Evolutionary conservation across 345 rosid species (phyloP).

Genomic region (Cardamine chenopodiifolia): DNA sequence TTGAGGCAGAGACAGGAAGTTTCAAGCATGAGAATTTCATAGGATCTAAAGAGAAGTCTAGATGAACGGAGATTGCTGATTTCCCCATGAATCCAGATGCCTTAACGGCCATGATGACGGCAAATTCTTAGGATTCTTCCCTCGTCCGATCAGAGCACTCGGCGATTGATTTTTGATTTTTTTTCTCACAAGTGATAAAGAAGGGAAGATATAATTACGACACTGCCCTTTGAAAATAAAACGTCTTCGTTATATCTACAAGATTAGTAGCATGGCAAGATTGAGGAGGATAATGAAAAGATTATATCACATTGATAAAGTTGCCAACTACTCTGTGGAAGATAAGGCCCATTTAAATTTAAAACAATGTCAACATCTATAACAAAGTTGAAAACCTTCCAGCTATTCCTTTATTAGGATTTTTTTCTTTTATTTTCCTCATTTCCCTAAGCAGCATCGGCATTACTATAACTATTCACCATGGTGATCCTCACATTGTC

Average conservation of each 20-base stretch:
- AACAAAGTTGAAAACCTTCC: too few relatives aligned
- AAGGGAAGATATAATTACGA: conserved; percentile 7
- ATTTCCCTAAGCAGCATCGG: background rate
- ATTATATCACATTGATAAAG: too few relatives aligned
- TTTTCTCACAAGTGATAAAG: conserved; percentile 12
- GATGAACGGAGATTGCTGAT: conserved; percentile 30
- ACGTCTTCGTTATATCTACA: conserved; percentile 26
- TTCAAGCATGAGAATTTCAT: conserved; percentile 43
- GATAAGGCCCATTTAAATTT: too few relatives aligned
- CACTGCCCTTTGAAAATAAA: background rate
- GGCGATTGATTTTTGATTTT: background rate
- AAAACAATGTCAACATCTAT: too few relatives aligned
- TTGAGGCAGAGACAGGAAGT: conserved; percentile 25
- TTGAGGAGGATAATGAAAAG: too few relatives aligned
- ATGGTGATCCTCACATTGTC: background rate
- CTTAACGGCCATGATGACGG: conserved; percentile 50
- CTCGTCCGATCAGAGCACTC: conserved; percentile 15
- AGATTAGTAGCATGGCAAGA: too few relatives aligned
- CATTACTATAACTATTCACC: background rate
- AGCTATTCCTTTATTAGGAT: too few relatives aligned
- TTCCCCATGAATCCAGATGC: conserved; percentile 42
- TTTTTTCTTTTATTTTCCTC: too few relatives aligned
- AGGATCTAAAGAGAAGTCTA: conserved; percentile 29
- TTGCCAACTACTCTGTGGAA: too few relatives aligned
- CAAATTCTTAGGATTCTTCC: background rate